Evolutionary conservation across 495 filamentous ascomycete genomes (phyloP).

Genomic region (Viridothelium virens): DNA sequence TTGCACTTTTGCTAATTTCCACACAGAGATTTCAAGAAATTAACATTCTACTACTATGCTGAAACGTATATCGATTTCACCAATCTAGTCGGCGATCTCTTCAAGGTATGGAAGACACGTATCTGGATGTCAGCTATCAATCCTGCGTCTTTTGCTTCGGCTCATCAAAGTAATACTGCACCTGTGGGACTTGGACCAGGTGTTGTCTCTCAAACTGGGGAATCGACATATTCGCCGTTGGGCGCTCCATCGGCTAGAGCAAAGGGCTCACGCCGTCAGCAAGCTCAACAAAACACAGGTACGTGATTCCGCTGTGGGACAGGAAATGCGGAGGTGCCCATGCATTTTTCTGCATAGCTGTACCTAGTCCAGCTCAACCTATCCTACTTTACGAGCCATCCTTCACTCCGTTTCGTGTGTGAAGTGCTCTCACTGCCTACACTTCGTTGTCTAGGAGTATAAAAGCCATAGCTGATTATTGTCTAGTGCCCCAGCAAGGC

Average conservation of each 20-base stretch:
- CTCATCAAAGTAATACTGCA: constrained; percentile 21
- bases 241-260: background rate
- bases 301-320: background rate
- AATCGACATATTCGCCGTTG: background rate
- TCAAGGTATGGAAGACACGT: constrained; percentile 97
- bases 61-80: constrained; percentile 99
- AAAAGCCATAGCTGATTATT: background rate
- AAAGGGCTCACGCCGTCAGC: constrained; percentile 2
- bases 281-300: constrained; percentile 5
- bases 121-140: constrained; percentile 99
- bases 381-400: no score
- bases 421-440: no score
- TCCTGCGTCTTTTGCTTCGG: constrained; percentile 88
- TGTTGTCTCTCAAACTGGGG: constrained; percentile 15
- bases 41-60: constrained; percentile 98
- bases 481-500: constrained; percentile 4
- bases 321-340: no score
- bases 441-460: background rate
- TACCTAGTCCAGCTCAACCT: no score
- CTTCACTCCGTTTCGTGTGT: no score
- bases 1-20: constrained; percentile 16
- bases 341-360: no score
- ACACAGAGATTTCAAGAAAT: constrained; percentile 91
- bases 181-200: constrained; percentile 25
- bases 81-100: constrained; percentile 88